Evolutionary conservation across 192 early-diverging fungal species (phyloP), one percentile per base, ranked within the genome.

Genomic region (Kickxella alabastrina): DNA sequence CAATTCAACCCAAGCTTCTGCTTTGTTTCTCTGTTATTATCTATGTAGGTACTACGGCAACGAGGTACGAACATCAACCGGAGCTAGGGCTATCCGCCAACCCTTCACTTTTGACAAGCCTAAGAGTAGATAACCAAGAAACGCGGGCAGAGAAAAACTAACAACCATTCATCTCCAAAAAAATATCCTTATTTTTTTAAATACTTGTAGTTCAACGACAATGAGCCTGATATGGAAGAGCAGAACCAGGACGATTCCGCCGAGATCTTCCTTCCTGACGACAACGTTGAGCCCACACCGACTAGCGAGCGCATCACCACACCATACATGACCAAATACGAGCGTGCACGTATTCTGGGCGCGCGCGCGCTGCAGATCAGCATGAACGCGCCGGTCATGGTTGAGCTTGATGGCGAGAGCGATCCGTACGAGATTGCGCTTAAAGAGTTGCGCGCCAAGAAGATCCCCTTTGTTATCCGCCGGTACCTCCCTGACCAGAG

Each of bases 261-360:
- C n/a, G 65, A 75, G 60, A 68, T 75, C 27, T 60, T 68, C 27
- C 65, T 68, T 7, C 60, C 60, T 6, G 65, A 75, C 14, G 57
- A 49, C 39, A 65, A 63, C 49, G 46, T 44, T 4, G 55, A 70
- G 50, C 57, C 55, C 19, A 65, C 58, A 2, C 54, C 73, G 3
- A 25, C 67, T 1, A 86, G 86, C 62, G 90, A 92, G 60, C 86
- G 86, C 55, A 85, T 90, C 43, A 97, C 96, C 10, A 97, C 96
- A 19, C 93, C 96, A 25, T 98, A 95, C 70, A 92, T 98, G 91
- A 98, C 96, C 44, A 97, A 95, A 65, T 98, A 98, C 77, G 96
- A 98, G 75, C 87, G 89, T 40, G 88, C 90, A 39, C 81, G 89
- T 62, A 82, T 92, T 48, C 70, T 93, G 32, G 91, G 91, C 34